Percentiles rank a stretch among this genome's conserved stretches.
phyloP scores from a whole-genome alignment of 148 eudicot species.

The Nepenthes mirabilis region DNA sequence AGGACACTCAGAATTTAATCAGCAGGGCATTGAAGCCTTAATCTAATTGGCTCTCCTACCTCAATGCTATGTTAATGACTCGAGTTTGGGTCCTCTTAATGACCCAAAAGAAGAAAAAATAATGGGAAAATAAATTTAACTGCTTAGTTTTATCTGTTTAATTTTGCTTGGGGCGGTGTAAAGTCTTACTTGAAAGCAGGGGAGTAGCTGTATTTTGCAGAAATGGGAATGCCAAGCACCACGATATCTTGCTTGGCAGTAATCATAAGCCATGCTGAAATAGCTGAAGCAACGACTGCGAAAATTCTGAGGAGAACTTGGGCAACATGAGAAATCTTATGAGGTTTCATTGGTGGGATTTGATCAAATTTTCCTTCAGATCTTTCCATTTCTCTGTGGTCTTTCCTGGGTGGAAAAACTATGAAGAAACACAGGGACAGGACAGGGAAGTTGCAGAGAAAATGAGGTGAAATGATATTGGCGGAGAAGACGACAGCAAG shows the following conservation, averaged over 20 bases:
- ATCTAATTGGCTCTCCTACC: too few species aligned
- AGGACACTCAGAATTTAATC: neutral
- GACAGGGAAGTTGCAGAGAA: too few species aligned
- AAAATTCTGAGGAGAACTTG: neutral
- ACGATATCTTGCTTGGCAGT: neutral
- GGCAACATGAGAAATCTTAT: neutral
- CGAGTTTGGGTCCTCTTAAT: too few species aligned
- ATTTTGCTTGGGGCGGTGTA: neutral
- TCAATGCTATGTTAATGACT: too few species aligned
- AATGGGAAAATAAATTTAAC: neutral
- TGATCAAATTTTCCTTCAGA: too few species aligned
- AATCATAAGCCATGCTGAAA: slow-evolving; percentile 2
- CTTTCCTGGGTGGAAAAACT: too few species aligned
- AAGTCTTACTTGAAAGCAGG: slow-evolving; percentile 7
- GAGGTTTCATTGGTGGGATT: too few species aligned
- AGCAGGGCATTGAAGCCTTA: neutral
- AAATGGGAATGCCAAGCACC: neutral
- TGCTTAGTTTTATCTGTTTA: too few species aligned
- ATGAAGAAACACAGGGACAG: too few species aligned
- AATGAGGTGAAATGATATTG: too few species aligned
- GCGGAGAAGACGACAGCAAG: too few species aligned
- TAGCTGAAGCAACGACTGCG: neutral
- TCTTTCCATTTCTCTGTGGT: too few species aligned
- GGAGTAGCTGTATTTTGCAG: slow-evolving; percentile 4
- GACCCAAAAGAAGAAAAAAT: neutral